Evolutionary conservation across 352 stramenopile species (phyloP).

Genomic region (Blastocystis sp.): DNA sequence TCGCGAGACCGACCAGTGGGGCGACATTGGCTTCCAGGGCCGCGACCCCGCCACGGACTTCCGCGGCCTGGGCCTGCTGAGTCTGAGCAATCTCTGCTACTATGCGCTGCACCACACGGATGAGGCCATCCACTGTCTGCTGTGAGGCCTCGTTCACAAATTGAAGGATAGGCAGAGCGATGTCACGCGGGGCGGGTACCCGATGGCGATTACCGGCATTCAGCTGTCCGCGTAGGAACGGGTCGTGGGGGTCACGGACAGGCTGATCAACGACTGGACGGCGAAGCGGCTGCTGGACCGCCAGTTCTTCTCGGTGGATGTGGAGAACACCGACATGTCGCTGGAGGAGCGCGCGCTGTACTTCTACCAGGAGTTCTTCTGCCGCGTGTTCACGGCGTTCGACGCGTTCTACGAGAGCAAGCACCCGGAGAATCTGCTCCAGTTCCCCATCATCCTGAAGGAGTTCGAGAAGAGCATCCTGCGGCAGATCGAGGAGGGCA

Average conservation of each 20-base stretch:
- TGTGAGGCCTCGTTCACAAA: not conserved
- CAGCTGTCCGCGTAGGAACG: slow-evolving; percentile 24
- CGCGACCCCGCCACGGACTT: slow-evolving; percentile 64
- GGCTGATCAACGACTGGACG: slow-evolving; percentile 43
- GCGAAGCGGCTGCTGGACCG: slow-evolving; percentile 31
- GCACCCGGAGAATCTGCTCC: slow-evolving; percentile 60
- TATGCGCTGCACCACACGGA: slow-evolving; percentile 3
- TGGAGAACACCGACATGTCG: slow-evolving; percentile 41
- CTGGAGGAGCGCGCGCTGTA: slow-evolving; percentile 54
- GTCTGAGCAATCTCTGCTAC: slow-evolving; percentile 68
- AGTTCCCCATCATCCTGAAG: slow-evolving; percentile 68
- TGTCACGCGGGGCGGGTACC: slow-evolving; percentile 52
- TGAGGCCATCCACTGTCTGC: slow-evolving; percentile 51
- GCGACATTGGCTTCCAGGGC: slow-evolving; percentile 61
- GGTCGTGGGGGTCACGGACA: not conserved
- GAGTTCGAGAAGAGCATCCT: slow-evolving; percentile 54
- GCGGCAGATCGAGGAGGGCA: slow-evolving; percentile 1
- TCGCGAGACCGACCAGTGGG: slow-evolving; percentile 30
- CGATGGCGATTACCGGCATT: slow-evolving; percentile 66
- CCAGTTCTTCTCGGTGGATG: slow-evolving; percentile 67
- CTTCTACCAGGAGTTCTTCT: slow-evolving; percentile 70
- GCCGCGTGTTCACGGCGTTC: slow-evolving; percentile 41
- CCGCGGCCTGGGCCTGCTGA: slow-evolving; percentile 53
- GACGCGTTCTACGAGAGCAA: slow-evolving; percentile 60
- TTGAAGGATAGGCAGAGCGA: slow-evolving; percentile 49